These are phyloP conservation scores for Trametopsis cervina DNA, from an alignment of 768 basidiomycete genomes.

Conservation along the genomic window DNA sequence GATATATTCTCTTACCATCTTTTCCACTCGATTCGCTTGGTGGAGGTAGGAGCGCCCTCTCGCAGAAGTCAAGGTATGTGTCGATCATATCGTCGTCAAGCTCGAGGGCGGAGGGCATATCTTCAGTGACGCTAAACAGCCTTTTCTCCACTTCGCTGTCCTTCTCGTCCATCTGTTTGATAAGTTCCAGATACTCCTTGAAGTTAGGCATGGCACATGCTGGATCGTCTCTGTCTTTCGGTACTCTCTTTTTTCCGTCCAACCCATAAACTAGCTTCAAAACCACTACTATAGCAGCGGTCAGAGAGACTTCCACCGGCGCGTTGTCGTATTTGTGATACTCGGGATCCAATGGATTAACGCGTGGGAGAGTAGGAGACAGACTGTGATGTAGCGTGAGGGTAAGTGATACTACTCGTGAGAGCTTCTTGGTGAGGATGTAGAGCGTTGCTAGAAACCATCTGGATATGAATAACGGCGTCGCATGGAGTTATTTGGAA, in stretches of 20 bases:
- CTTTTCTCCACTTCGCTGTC: constrained; percentile 25
- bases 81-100: constrained; percentile 48
- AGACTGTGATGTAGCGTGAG: constrained; percentile 53
- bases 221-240: constrained; percentile 43
- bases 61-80: constrained; percentile 60
- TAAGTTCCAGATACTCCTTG: constrained; percentile 38
- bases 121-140: constrained; percentile 36
- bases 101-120: constrained; percentile 43
- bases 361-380: constrained; percentile 32
- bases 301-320: constrained; percentile 60
- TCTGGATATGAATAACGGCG: not conserved
- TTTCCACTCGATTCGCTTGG: constrained; percentile 11
- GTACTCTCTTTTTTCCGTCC: constrained; percentile 53
- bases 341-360: constrained; percentile 33
- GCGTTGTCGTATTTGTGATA: constrained; percentile 54
- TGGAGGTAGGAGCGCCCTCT: constrained; percentile 36
- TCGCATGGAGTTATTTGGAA: no score
- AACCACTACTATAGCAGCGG: constrained; percentile 55
- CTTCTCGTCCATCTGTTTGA: constrained; percentile 32
- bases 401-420: constrained; percentile 47
- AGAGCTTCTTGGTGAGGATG: constrained; percentile 52
- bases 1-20: constrained; percentile 3
- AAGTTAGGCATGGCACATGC: constrained; percentile 50
- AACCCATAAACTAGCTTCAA: constrained; percentile 85
- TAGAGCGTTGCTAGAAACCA: constrained; percentile 59